Evolutionary conservation across 106 monocot genomes (phyloP), one percentile per base, ranked within the genome.

Genomic region (Dioscorea zingiberensis): DNA sequence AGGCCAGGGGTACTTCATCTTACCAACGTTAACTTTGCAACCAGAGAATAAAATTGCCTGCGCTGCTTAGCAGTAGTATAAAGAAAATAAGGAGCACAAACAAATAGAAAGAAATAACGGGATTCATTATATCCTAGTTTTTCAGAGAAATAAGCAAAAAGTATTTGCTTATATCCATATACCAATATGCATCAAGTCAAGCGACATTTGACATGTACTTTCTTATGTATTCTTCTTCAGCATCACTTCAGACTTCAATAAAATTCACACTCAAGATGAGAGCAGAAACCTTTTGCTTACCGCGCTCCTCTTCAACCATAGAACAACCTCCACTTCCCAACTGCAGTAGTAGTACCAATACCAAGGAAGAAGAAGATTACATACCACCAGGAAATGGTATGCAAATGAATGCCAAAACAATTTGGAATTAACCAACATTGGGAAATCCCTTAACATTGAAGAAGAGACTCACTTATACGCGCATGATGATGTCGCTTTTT

Each of bases 231-330:
- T 95, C 91, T 63, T 95, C 87, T 47, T 90, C 94, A 22, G 85
- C 90, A 63, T 57, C 54, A n/a, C 54, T 29, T 95, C 94, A 21
- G 90, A 82, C 69, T 91, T 95, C 62, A 95, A 64, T 23, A n/a
- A n/a, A 80, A 91, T 63, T 87, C 90, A 44, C 94, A 91, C 69
- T 90, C 85, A 30, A 95, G n/a, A 95, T 58, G 84, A 77, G n/a
- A 15, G 91, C 59, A 15, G 60, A 74, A 65, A 95, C 80, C 44
- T 76, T 80, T 27, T 78, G 76, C 49, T 77, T 87, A 25, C 71
- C 78, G 65, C 81, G 79, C 66, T 83, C 78, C 67, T 87, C 48
- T 66, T 91, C 77, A 8, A 95, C 72, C 82, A 91, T 78, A 17
- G 80, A 60, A 87, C 70, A 57, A 91, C 72, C 69, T 91, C 87